Percentiles rank a stretch among this genome's conserved stretches.
Conservation (phyloP, 352 stramenopile species). For the Peronospora destructor region DNA sequence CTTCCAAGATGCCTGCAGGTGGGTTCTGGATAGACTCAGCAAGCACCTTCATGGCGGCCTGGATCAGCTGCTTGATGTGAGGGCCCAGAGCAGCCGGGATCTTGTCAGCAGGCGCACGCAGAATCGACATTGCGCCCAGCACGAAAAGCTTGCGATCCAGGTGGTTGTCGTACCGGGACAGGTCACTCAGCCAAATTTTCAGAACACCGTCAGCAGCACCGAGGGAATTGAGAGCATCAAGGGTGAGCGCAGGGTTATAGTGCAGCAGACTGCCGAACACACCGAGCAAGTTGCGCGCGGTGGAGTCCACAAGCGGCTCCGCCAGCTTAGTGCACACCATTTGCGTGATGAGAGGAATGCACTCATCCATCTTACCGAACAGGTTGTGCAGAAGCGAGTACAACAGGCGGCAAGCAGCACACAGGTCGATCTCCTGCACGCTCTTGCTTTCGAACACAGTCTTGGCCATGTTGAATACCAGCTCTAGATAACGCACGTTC, state of each 20-base stretch:
- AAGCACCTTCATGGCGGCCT: conserved; percentile 84
- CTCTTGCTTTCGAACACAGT: conserved; percentile 55
- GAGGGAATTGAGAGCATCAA: conserved; percentile 84
- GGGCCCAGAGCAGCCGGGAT: conserved; percentile 71
- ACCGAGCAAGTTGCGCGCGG: conserved; percentile 80
- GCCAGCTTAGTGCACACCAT: conserved; percentile 58
- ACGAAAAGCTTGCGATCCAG: conserved; percentile 91
- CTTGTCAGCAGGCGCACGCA: conserved; percentile 83
- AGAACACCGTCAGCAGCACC: conserved; percentile 87
- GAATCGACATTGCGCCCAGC: conserved; percentile 87
- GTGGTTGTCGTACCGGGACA: conserved; percentile 73
- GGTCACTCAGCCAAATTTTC: conserved; percentile 87
- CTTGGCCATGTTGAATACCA: conserved; percentile 78
- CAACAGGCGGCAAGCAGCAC: conserved; percentile 59
- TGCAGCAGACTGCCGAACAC: conserved; percentile 89
- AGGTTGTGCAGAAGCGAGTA: conserved; percentile 83
- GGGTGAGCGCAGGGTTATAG: conserved; percentile 90
- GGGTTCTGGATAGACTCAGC: conserved; percentile 60
- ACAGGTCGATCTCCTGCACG: conserved; percentile 66
- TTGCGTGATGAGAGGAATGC: conserved; percentile 64
- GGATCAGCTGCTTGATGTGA: conserved; percentile 85
- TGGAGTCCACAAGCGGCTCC: conserved; percentile 56
- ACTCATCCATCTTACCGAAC: conserved; percentile 75
- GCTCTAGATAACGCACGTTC: conserved; percentile 62
- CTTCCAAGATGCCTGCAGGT: conserved; percentile 44